Evolutionary conservation across 148 eudicot genomes (phyloP), one percentile per base, ranked within the genome.

Genomic region (Arctostaphylos glauca): DNA sequence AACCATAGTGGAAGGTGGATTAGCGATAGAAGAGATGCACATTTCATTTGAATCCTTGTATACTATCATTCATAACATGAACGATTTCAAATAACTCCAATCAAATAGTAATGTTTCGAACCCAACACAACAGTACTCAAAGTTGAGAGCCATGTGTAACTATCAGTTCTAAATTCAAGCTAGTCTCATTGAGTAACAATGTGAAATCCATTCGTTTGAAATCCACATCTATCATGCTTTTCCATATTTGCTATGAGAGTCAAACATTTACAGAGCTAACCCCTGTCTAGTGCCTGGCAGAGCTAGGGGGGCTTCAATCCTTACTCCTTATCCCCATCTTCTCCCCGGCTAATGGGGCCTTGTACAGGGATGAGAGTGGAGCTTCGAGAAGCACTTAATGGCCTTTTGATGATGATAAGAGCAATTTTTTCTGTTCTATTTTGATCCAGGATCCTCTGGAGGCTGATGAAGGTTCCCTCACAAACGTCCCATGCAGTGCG

Each of bases 401-500:
- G 38, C 38, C n/a, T n/a, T n/a, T n/a, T n/a, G n/a, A n/a, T n/a
- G 38, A 31, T 31, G 38, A 25, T 66, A 66, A 12, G 15, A 66
- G 2, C 7, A 31, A 15, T 48, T 72, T 49, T 19, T 6, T 19
- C 12, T 5, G n/a, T 9, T 58, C 72, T 38, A 23, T 3, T 53
- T 41, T 82, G 41, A 16, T 86, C 52, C 88, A 94, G 99, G 90
- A 91, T 50, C 71, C 44, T 5, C 44, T 25, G 67, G 93, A 85
- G 59, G 87, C 85, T 19, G 91, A 56, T 43, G 92, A 88, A 80
- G 90, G 84, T 80, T 83, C 50, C 5, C 49, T 91, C 43, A 80
- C 73, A 13, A 84, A 72, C 55, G 78, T 84, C 77, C 98, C 99
- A 54, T 93, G 94, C 86, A 80, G 80, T 19, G 97, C 96, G 80